Conservation (phyloP, 495 filamentous ascomycete genomes). For the Amorphotheca resinae region DNA sequence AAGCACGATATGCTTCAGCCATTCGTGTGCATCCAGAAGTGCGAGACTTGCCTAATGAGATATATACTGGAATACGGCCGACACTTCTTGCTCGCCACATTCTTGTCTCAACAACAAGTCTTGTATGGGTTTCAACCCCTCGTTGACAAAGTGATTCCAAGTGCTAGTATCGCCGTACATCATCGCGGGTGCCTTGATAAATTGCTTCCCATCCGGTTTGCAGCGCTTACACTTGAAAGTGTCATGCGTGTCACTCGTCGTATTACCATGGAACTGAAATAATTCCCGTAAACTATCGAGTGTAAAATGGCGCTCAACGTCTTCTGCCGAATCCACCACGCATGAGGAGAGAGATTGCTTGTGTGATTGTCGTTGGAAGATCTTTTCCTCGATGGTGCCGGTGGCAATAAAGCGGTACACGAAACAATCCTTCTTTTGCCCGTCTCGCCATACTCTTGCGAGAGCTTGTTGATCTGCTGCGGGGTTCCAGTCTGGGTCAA, state of each 20-base stretch:
- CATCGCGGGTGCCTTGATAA: constrained; percentile 82
- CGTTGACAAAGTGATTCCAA: constrained; percentile 94
- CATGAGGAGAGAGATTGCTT: constrained; percentile 94
- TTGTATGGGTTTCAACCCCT: constrained; percentile 67
- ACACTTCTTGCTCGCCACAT: constrained; percentile 63
- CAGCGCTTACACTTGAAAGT: constrained; percentile 99
- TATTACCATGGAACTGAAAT: constrained; percentile 80
- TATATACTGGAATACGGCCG: constrained; percentile 96
- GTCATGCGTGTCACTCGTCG: constrained; percentile 88
- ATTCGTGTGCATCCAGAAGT: too few species aligned
- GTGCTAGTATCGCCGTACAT: constrained; percentile 96
- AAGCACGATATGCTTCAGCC: too few species aligned
- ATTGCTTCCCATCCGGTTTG: constrained; percentile 72
- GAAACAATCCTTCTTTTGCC: constrained; percentile 98
- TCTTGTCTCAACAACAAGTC: constrained; percentile 89
- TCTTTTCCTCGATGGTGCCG: constrained; percentile 98
- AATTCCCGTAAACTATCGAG: constrained; percentile 80
- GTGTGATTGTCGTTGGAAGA: constrained; percentile 96
- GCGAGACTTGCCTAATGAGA: too few species aligned
- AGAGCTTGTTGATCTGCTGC: constrained; percentile 96
- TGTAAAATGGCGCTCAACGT: constrained; percentile 93
- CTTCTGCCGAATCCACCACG: constrained; percentile 94
- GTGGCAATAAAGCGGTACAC: constrained; percentile 98
- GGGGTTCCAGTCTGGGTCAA: constrained; percentile 99
- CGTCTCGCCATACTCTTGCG: constrained; percentile 95